Conservation (phyloP, 306 rosid species). For the Lathyrus oleraceus region DNA sequence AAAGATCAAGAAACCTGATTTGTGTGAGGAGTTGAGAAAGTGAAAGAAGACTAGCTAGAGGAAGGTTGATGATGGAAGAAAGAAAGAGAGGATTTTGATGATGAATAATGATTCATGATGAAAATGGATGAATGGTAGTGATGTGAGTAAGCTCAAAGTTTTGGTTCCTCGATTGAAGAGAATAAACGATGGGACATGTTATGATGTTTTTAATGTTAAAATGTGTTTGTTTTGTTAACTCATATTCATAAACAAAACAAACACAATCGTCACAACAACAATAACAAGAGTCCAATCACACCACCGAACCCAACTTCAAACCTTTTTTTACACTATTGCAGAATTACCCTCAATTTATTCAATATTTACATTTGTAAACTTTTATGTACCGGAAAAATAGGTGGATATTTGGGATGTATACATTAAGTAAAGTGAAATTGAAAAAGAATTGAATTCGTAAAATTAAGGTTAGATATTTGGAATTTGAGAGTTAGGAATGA, state of each 20-base stretch:
- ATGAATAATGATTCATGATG: neutral
- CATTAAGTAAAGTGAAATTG: slow-evolving; percentile 34
- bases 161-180: slow-evolving; percentile 77
- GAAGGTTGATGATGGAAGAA: neutral
- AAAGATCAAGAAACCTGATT: slow-evolving; percentile 55
- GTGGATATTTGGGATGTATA: slow-evolving; percentile 1
- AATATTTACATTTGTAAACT: neutral
- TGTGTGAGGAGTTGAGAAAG: slow-evolving; percentile 39
- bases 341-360: neutral
- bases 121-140: slow-evolving; percentile 12
- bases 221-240: slow-evolving; percentile 31
- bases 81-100: neutral
- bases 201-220: slow-evolving; percentile 39
- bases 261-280: slow-evolving; percentile 38
- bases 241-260: neutral
- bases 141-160: neutral
- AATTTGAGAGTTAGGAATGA: slow-evolving; percentile 10
- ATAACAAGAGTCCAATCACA: slow-evolving; percentile 39
- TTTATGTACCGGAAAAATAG: slow-evolving; percentile 25
- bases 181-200: slow-evolving; percentile 56
- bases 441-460: slow-evolving; percentile 8
- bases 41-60: slow-evolving; percentile 10
- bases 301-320: slow-evolving; percentile 43
- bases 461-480: slow-evolving; percentile 37
- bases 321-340: neutral